Evolutionary conservation across 805 yeast genomes (phyloP), one percentile per base, ranked within the genome.

Genomic region (Pichia scutulata): DNA sequence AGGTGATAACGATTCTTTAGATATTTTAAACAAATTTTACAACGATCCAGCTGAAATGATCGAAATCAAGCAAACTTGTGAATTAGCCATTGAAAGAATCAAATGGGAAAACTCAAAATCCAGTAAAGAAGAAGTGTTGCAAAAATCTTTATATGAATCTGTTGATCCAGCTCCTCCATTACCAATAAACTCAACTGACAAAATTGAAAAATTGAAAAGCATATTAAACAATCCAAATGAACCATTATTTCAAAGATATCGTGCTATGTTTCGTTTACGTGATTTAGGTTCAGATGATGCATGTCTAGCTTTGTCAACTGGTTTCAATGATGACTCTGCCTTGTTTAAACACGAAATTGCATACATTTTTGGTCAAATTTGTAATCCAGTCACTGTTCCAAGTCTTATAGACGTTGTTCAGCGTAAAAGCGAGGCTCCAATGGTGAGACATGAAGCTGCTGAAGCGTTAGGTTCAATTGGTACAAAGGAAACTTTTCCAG

Each of bases 371-470:
- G 99, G 99, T 48, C 99, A 93, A 74, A 75, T 93, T 65, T 86
- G 95, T 66, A 89, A 87, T 69, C 97, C 98, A 25, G 87, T 83
- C 37, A 83, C 95, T 39, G 95, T 93, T 36, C 96, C 97, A 39
- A 75, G 92, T 21, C 78, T 95, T 55, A 77, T 89, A 51, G 82
- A 87, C 70, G 89, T 93, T 3, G 77, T 95, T 60, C 81, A 81
- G 59, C 80, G 87, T 67, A 78, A 75, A 52, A 63, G 70, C 16
- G 97, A 93, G 72, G 98, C 95, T 48, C 96, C 95, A 56, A 93
- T 93, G 99, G 99, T 95, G 33, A 85, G 99, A 72, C 99, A 93
- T 66, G 99, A 93, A 72, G 99, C 98, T 52, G 99, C 98, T 24
- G 99, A 93, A 72, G 99, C 99, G 24, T 76, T 95, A 60, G 99